These are phyloP conservation scores for Phaeomoniella chlamydospora DNA, from an alignment of 2,329 filamentous ascomycete species.

Conservation along the genomic window DNA sequence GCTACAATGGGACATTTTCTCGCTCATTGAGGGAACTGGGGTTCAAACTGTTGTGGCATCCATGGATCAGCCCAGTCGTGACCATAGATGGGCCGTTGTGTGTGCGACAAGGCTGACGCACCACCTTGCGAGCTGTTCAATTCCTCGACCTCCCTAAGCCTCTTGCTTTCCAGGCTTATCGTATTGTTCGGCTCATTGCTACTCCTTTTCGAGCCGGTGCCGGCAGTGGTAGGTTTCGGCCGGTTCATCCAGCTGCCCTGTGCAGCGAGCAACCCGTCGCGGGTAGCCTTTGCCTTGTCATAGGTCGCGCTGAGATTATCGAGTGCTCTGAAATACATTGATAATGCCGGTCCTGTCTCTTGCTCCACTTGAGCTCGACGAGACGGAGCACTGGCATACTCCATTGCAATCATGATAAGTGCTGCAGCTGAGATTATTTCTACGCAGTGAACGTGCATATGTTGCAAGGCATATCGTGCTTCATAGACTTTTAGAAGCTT, in stretches of 20 bases:
- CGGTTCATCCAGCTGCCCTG: neutral
- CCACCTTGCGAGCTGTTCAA: neutral
- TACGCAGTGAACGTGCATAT: slow-evolving; percentile 2
- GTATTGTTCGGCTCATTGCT: neutral
- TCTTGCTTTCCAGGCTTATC: neutral
- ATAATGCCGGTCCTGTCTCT: neutral
- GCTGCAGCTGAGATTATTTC: slow-evolving; percentile 3
- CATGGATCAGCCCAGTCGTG: neutral
- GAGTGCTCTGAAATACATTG: neutral
- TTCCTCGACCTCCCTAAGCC: neutral
- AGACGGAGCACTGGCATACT: neutral
- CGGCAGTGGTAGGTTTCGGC: too few relatives aligned
- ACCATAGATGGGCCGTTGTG: neutral
- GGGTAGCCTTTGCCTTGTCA: neutral
- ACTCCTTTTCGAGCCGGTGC: neutral
- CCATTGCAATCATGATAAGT: slow-evolving; percentile 1
- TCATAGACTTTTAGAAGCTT: slow-evolving; percentile 1
- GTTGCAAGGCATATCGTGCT: slow-evolving; percentile 1
- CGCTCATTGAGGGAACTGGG: too few relatives aligned
- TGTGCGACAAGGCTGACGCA: neutral
- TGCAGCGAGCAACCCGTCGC: neutral
- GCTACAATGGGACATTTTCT: too few relatives aligned
- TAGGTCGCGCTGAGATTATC: neutral
- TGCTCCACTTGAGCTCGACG: neutral
- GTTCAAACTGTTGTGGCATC: neutral